Evolutionary conservation across 257 asterid species (phyloP).

Genomic region (Solanum sejunctum): DNA sequence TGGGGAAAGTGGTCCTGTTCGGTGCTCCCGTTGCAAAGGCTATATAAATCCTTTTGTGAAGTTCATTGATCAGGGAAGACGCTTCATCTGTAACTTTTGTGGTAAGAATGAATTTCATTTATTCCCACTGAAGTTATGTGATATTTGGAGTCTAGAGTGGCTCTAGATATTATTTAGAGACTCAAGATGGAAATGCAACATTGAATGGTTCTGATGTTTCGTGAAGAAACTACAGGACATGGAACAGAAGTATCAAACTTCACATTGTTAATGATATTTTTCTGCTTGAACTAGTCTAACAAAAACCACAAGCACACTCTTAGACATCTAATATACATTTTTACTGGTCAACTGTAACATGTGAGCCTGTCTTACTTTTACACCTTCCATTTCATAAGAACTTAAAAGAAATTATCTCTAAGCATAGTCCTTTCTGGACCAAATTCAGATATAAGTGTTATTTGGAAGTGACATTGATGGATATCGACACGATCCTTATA

Average conservation of each 20-base stretch:
- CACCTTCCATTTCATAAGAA: neutral
- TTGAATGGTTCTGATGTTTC: neutral
- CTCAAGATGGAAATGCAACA: neutral
- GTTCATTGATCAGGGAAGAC: slow-evolving; percentile 93
- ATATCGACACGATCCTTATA: neutral
- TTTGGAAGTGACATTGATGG: neutral
- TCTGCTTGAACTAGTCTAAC: neutral
- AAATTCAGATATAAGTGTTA: neutral
- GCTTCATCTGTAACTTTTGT: slow-evolving; percentile 88
- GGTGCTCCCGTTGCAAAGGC: slow-evolving; percentile 98
- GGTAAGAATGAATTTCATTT: slow-evolving; percentile 38
- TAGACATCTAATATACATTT: neutral
- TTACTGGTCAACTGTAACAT: neutral
- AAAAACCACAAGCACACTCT: neutral
- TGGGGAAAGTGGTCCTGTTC: slow-evolving; percentile 96
- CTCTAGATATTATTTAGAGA: neutral
- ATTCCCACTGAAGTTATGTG: neutral
- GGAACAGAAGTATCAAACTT: neutral
- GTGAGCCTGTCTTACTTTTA: neutral
- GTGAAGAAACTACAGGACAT: neutral
- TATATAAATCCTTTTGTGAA: slow-evolving; percentile 95
- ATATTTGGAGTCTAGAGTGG: neutral
- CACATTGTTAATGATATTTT: neutral
- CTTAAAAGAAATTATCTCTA: neutral
- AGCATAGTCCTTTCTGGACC: neutral